phyloP scores from a whole-genome alignment of 495 filamentous ascomycete species.

The Glonium stellatum region DNA sequence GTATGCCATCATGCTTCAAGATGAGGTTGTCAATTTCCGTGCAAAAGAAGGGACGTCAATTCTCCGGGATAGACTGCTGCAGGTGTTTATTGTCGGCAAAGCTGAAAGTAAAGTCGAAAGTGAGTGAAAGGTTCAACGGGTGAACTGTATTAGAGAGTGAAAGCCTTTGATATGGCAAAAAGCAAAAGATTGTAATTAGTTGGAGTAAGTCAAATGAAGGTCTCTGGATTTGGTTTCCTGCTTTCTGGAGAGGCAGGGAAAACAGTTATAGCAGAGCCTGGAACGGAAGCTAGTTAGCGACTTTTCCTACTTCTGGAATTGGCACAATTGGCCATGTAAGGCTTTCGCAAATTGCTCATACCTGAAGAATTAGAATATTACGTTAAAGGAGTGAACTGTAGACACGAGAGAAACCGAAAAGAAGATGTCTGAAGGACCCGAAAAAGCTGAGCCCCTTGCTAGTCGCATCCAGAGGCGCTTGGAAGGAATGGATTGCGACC shows the following conservation, averaged over 20 bases:
- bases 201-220: slow-evolving; percentile 43
- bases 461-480: slow-evolving; percentile 29
- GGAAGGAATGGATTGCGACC: slow-evolving; percentile 26
- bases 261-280: slow-evolving; percentile 23
- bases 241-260: slow-evolving; percentile 17
- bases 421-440: slow-evolving; percentile 12
- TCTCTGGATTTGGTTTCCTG: slow-evolving; percentile 20
- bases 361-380: slow-evolving; percentile 32
- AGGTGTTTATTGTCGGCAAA: background rate
- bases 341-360: slow-evolving; percentile 19
- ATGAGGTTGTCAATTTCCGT: slow-evolving; percentile 9
- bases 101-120: slow-evolving; percentile 15
- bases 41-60: slow-evolving; percentile 36
- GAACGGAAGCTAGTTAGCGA: slow-evolving; percentile 8
- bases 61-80: slow-evolving; percentile 33
- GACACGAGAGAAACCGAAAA: slow-evolving; percentile 24
- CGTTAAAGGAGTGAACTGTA: slow-evolving; percentile 32
- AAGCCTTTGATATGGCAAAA: slow-evolving; percentile 44
- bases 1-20: slow-evolving; percentile 58
- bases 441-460: slow-evolving; percentile 27
- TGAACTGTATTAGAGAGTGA: slow-evolving; percentile 46
- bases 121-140: slow-evolving; percentile 29
- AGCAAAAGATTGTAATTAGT: slow-evolving; percentile 55
- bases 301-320: background rate
- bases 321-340: slow-evolving; percentile 4